phyloP scores from a whole-genome alignment of 139 green algal genomes.

The Picochlorum sp. region DNA sequence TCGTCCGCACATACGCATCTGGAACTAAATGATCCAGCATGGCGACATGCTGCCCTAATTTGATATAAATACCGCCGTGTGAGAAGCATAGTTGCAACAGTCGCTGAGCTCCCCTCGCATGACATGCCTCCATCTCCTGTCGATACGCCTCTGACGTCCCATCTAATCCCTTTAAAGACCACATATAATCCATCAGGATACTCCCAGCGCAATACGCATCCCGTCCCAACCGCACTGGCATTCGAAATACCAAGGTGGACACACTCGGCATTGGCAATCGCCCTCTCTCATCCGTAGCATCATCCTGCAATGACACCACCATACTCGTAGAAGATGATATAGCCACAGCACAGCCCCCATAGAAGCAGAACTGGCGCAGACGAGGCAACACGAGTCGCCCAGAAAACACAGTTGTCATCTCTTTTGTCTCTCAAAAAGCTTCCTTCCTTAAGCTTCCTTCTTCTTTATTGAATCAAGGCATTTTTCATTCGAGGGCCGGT shows the following conservation, averaged over 20 bases:
- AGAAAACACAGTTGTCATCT: background rate
- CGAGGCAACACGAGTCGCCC: background rate
- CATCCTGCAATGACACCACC: no score
- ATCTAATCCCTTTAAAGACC: constrained; percentile 30
- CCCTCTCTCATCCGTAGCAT: no score
- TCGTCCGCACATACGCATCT: constrained; percentile 75
- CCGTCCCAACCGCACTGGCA: constrained; percentile 19
- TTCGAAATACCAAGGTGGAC: no score
- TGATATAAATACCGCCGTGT: constrained; percentile 81
- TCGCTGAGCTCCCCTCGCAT: constrained; percentile 43
- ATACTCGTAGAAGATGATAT: no score
- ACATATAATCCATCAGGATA: constrained; percentile 47
- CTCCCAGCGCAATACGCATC: constrained; percentile 17
- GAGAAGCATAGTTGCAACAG: constrained; percentile 67
- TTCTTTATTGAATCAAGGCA: no score
- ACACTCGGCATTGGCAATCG: no score
- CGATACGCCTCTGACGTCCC: constrained; percentile 13
- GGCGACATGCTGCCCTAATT: constrained; percentile 55
- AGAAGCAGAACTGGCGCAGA: background rate
- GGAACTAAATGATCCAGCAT: constrained; percentile 84
- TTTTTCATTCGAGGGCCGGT: no score
- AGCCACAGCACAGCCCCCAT: no score
- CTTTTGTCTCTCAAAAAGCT: no score
- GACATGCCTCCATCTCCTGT: constrained; percentile 29
- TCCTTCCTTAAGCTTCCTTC: no score